phyloP scores from a whole-genome alignment of 805 yeast genomes.

The Starmerella roubikii region DNA sequence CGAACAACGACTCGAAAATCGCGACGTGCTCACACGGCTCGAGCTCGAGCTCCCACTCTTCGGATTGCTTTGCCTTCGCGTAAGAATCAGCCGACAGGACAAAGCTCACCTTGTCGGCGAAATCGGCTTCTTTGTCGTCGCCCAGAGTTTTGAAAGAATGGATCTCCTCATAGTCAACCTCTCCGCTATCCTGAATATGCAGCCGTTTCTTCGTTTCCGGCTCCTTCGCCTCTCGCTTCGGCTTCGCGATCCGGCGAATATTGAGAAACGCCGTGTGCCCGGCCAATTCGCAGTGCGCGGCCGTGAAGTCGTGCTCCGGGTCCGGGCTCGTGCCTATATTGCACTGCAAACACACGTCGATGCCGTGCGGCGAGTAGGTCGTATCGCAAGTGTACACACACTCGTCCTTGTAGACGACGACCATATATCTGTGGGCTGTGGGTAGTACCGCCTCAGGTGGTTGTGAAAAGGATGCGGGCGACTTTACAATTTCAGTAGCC shows the following conservation, averaged over 20 bases:
- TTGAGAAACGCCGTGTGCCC: slow-evolving; percentile 49
- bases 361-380: slow-evolving; percentile 39
- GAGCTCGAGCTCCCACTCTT: slow-evolving; percentile 86
- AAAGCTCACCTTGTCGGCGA: slow-evolving; percentile 26
- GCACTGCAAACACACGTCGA: slow-evolving; percentile 65
- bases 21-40: slow-evolving; percentile 65
- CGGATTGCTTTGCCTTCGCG: slow-evolving; percentile 50
- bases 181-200: slow-evolving; percentile 48
- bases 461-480: no score
- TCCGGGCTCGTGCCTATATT: slow-evolving; percentile 42
- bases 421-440: no score
- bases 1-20: slow-evolving; percentile 27
- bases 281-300: slow-evolving; percentile 38
- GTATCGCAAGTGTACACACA: slow-evolving; percentile 78
- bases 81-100: slow-evolving; percentile 48
- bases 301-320: slow-evolving; percentile 50
- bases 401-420: slow-evolving; percentile 65
- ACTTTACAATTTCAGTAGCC: no score
- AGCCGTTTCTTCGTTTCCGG: slow-evolving; percentile 50
- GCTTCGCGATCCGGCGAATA: slow-evolving; percentile 36
- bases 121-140: slow-evolving; percentile 10
- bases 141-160: slow-evolving; percentile 32
- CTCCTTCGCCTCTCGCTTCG: slow-evolving; percentile 36
- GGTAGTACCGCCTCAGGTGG: no score
- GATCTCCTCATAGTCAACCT: slow-evolving; percentile 42